Evolutionary conservation across 768 basidiomycete species (phyloP).

Genomic region (Pisolithus marmoratus): DNA sequence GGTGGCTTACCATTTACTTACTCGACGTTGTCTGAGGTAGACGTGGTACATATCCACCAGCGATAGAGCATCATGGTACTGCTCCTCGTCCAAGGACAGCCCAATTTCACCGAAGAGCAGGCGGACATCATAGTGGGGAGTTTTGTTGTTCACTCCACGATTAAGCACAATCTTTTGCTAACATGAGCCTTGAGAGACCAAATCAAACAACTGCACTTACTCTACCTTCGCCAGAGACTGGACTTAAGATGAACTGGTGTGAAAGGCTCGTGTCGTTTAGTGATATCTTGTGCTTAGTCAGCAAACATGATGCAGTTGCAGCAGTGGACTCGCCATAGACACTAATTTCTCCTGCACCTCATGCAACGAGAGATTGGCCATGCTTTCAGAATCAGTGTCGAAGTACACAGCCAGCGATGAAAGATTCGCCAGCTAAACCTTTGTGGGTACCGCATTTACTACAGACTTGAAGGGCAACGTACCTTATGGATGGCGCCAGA

Average conservation of each 20-base stretch:
- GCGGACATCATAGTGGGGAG: constrained; percentile 82
- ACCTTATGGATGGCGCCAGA: constrained; percentile 88
- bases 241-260: constrained; percentile 94
- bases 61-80: constrained; percentile 91
- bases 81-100: constrained; percentile 84
- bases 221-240: constrained; percentile 91
- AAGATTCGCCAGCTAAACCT: constrained; percentile 68
- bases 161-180: constrained; percentile 70
- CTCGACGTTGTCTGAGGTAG: constrained; percentile 79
- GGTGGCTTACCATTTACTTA: constrained; percentile 24
- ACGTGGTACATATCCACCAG: constrained; percentile 96
- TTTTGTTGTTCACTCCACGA: constrained; percentile 63
- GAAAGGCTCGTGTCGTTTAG: constrained; percentile 34
- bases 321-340: constrained; percentile 48
- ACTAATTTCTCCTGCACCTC: constrained; percentile 72
- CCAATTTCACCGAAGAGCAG: constrained; percentile 91
- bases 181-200: not conserved
- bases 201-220: constrained; percentile 35
- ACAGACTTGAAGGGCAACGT: constrained; percentile 3
- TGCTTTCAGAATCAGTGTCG: constrained; percentile 82
- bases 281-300: constrained; percentile 39
- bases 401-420: constrained; percentile 90
- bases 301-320: not conserved
- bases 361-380: constrained; percentile 59
- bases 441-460: constrained; percentile 2